phyloP scores from a whole-genome alignment of 106 monocot genomes.

The Dioscorea zingiberensis region DNA sequence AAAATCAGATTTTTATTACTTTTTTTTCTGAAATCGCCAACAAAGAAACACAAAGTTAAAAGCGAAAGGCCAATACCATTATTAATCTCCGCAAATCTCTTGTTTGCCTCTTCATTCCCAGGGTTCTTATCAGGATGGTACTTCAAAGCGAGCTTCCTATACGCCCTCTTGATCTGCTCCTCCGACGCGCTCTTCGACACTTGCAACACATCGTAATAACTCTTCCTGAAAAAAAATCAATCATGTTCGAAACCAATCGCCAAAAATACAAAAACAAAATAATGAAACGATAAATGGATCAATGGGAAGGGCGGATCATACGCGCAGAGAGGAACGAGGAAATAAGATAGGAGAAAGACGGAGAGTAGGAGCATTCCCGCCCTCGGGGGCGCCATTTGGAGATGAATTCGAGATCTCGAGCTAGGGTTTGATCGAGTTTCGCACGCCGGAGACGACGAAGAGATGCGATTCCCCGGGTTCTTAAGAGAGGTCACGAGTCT shows the following conservation, averaged over 20 bases:
- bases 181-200: conserved; percentile 81
- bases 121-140: conserved; percentile 96
- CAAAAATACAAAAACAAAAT: neutral
- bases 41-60: neutral
- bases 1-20: neutral
- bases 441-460: no score
- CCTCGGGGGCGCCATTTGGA: conserved; percentile 37
- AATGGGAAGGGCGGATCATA: conserved; percentile 8
- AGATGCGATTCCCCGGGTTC: no score
- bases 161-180: conserved; percentile 93
- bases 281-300: neutral
- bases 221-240: conserved; percentile 45
- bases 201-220: conserved; percentile 77
- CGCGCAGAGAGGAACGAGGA: conserved; percentile 27
- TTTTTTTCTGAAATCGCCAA: neutral
- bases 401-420: neutral
- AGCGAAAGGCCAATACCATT: conserved; percentile 38
- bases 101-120: conserved; percentile 88
- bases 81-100: conserved; percentile 84
- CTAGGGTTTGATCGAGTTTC: no score
- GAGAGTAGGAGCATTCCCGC: conserved; percentile 26
- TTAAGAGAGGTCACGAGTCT: no score
- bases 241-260: neutral
- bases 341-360: conserved; percentile 21
- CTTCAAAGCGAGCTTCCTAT: conserved; percentile 91